These are phyloP conservation scores for Backusella australiensis DNA, from an alignment of 192 early-diverging fungal species.

Conservation along the genomic window DNA sequence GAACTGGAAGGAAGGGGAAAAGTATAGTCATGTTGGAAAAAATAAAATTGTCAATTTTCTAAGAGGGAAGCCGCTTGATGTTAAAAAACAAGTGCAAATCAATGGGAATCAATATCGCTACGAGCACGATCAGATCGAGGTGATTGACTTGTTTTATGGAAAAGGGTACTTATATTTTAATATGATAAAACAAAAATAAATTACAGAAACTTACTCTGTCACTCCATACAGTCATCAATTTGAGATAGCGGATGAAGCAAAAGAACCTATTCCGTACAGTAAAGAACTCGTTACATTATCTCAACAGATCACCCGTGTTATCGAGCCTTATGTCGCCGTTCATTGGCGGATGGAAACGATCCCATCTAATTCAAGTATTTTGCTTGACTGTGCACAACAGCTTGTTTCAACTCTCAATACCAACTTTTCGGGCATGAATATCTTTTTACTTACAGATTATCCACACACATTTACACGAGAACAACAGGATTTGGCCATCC, in stretches of 20 bases:
- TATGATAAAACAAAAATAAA: background rate
- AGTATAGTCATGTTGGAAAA: background rate
- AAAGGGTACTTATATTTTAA: constrained; percentile 23
- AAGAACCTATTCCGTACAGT: constrained; percentile 23
- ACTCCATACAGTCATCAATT: constrained; percentile 20
- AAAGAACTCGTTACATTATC: constrained; percentile 9
- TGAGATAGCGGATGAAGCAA: constrained; percentile 5
- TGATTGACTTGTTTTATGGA: constrained; percentile 31
- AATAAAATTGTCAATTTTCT: background rate
- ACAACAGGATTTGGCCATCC: background rate
- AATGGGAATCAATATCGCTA: background rate
- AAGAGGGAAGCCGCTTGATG: background rate
- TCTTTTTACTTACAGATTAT: constrained; percentile 39
- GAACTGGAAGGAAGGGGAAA: background rate
- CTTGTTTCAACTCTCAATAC: constrained; percentile 11
- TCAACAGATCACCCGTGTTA: background rate
- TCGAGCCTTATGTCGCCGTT: constrained; percentile 29
- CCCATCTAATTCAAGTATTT: background rate
- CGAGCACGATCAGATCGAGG: constrained; percentile 22
- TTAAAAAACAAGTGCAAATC: background rate
- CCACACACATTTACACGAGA: constrained; percentile 21
- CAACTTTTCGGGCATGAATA: constrained; percentile 6
- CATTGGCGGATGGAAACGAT: constrained; percentile 39
- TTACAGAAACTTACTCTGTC: no score
- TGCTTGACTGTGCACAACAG: constrained; percentile 22